Evolutionary conservation across 1,284 basidiomycete genomes (phyloP).

Genomic region (Vanrija pseudolonga): DNA sequence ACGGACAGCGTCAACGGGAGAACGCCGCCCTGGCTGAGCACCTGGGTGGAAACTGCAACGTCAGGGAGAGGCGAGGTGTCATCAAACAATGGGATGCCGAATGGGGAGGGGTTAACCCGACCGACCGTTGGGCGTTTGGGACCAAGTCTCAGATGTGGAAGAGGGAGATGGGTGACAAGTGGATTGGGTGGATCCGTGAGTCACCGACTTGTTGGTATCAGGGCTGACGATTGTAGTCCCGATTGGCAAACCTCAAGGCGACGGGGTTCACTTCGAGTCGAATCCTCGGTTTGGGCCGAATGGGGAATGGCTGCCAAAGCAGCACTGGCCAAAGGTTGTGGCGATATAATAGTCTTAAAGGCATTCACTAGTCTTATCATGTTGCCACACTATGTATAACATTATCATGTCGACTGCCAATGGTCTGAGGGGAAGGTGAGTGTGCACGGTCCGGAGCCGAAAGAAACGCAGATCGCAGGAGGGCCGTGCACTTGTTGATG

Average conservation of each 20-base stretch:
- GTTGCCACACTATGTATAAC: too few relatives aligned
- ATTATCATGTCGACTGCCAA: too few relatives aligned
- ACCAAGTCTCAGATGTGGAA: slow-evolving; percentile 30
- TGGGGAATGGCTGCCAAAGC: slow-evolving; percentile 43
- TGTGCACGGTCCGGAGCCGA: too few relatives aligned
- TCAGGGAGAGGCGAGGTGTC: slow-evolving; percentile 12
- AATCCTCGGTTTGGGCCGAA: slow-evolving; percentile 46
- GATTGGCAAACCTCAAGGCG: slow-evolving; percentile 38
- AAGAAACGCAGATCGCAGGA: too few relatives aligned
- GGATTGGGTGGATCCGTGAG: slow-evolving; percentile 45
- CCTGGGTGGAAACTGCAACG: background rate
- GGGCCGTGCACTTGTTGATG: too few relatives aligned
- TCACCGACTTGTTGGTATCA: slow-evolving; percentile 1
- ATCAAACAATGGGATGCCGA: slow-evolving; percentile 38
- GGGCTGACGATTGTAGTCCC: slow-evolving; percentile 35
- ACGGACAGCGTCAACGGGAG: background rate
- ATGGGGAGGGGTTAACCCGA: slow-evolving; percentile 38
- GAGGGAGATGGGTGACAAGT: slow-evolving; percentile 40
- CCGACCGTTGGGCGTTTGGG: slow-evolving; percentile 44
- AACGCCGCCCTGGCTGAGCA: background rate
- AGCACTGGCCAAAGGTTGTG: slow-evolving; percentile 39
- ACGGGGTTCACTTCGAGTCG: slow-evolving; percentile 38
- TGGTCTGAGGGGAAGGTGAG: too few relatives aligned
- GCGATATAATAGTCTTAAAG: background rate
- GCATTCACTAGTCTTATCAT: too few relatives aligned